These are phyloP conservation scores for Harringtonia aguacate DNA, from an alignment of 2,329 filamentous ascomycete genomes.

Conservation along the genomic window DNA sequence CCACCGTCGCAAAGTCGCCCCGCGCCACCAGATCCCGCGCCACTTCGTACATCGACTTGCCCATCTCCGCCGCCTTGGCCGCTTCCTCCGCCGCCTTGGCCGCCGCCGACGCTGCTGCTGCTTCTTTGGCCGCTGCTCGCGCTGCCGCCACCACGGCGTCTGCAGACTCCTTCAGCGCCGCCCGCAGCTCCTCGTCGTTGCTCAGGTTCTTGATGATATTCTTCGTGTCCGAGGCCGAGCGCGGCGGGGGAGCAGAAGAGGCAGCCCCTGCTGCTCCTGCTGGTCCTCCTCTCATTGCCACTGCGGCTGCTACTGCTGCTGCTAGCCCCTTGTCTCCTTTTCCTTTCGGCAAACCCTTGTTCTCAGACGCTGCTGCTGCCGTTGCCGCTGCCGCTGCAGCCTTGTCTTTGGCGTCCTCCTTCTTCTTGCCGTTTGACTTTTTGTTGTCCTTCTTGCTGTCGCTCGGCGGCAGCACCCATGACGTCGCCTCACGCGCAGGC, in stretches of 20 bases:
- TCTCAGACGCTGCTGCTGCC: neutral
- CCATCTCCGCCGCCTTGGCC: neutral
- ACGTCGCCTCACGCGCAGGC: no score
- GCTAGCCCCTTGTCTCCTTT: neutral
- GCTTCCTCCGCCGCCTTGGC: neutral
- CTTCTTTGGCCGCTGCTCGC: no score
- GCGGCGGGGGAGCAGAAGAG: neutral
- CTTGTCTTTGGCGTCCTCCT: slow-evolving; percentile 4
- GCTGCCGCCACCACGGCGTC: no score
- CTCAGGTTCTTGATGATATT: neutral
- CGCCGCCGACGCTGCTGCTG: neutral
- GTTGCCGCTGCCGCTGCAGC: neutral
- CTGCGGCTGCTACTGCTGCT: neutral
- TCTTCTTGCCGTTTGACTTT: neutral
- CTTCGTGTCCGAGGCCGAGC: no score
- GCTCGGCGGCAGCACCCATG: neutral
- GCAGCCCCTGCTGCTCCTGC: neutral
- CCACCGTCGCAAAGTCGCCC: slow-evolving; percentile 6
- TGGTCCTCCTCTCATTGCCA: neutral
- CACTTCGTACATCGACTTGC: slow-evolving; percentile 8
- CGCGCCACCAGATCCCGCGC: slow-evolving; percentile 11
- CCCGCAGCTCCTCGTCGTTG: no score
- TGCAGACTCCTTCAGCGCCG: no score
- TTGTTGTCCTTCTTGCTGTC: neutral
- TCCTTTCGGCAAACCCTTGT: neutral